Base-by-base conservation (phyloP, 305 asterid species). In the Caryopteris hybrid region DNA sequence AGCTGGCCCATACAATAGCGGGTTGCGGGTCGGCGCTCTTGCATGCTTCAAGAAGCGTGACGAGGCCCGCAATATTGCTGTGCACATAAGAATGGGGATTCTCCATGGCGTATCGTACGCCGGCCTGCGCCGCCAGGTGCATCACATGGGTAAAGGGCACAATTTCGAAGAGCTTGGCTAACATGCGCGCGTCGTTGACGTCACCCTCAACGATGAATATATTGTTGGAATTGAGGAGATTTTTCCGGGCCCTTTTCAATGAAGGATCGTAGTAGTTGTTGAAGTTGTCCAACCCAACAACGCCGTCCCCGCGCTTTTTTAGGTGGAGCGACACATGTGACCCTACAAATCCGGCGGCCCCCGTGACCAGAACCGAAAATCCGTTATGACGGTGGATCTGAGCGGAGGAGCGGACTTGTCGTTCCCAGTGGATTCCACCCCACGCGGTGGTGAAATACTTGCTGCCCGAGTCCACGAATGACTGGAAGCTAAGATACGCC, bases 121-220 rank as follows among this genome's bases (percentile, higher is more conserved):
- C 96, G 8, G 96, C 96, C 75, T 89, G 96, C 25, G 96, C 96
- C 1, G 96, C 96, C 39, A 89, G 72, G 70, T 89, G 96, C 95
- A 90, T 85, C 20, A 90, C 95, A 47, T 90, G 96, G 16, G 84
- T 84, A 21, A 90, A 81, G 1, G 14, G 74, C 3, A 59, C 93
- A 17, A 83, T 70, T 11, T 83, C 91, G 64, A 90, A 87, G 8
- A 90, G 78, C 62, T 80, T 85, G 0, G 79, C 59, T 2, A 90
- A 10, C 68, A 90, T 2, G 12, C 76, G 74, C 3, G 78, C 83
- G 36, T 90, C 95, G 80, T 90, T 85, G 17, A 90, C 29, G 13
- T 90, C 95, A 0, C 95, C 91, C 3, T 87, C 87, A 0, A 81
- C 88, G 34, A 86, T 60, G 50, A 79, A 84, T 0, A 90, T 36